Evolutionary conservation across 2,329 filamentous ascomycete genomes (phyloP).

Genomic region (Diaporthe citriasiana): DNA sequence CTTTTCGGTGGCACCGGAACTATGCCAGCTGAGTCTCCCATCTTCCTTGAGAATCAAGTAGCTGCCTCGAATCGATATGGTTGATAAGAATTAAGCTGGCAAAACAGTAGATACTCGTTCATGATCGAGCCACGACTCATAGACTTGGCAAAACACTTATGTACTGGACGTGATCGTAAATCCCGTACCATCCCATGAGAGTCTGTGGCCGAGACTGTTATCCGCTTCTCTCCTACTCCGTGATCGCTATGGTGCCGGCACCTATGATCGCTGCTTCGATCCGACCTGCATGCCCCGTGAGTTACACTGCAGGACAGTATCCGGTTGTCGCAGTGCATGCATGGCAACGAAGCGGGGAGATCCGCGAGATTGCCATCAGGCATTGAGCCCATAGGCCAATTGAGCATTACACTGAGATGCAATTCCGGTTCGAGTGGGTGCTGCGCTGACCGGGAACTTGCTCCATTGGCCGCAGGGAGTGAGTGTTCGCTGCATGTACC

Average conservation of each 20-base stretch:
- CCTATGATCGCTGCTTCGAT: background rate
- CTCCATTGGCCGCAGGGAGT: background rate
- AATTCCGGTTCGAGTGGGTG: background rate
- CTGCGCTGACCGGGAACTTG: background rate
- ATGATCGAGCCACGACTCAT: background rate
- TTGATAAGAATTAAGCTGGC: background rate
- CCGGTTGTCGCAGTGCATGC: background rate
- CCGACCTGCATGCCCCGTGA: background rate
- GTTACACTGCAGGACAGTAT: background rate
- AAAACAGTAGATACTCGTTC: background rate
- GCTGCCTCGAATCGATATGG: background rate
- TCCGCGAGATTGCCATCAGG: background rate
- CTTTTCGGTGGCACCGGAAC: slow-evolving; percentile 26
- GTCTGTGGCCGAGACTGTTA: background rate
- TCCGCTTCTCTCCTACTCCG: background rate
- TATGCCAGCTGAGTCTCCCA: background rate
- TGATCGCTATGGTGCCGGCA: slow-evolving; percentile 4
- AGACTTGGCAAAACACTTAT: slow-evolving; percentile 10
- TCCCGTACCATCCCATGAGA: background rate
- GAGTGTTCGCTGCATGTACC: background rate
- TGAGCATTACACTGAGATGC: background rate
- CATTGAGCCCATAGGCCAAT: slow-evolving; percentile 2
- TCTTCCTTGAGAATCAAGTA: slow-evolving; percentile 1
- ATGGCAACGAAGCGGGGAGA: background rate
- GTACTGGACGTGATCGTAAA: background rate